Conservation (phyloP, 768 basidiomycete genomes). For the Pleurotus ostreatus region DNA sequence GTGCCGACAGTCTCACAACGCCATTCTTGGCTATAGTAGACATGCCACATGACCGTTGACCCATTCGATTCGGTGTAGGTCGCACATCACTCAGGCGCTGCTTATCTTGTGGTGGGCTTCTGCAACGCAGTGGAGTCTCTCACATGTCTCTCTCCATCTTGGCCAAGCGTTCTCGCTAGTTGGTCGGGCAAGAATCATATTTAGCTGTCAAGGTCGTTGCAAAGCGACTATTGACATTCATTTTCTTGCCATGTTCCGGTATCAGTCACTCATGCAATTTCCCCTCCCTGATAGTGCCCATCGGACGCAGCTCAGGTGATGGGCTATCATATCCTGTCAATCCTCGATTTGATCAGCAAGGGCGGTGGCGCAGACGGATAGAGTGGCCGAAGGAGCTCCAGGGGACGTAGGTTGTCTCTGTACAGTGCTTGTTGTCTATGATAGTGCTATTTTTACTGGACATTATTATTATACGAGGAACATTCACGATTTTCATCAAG, state of each 20-base stretch:
- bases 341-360: slow-evolving; percentile 68
- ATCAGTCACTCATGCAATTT: slow-evolving; percentile 7
- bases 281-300: slow-evolving; percentile 44
- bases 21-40: no score
- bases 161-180: no score
- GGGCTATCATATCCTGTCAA: slow-evolving; percentile 66
- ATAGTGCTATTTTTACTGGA: neutral
- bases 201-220: no score
- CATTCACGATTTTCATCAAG: no score
- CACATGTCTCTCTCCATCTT: neutral
- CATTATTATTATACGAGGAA: no score
- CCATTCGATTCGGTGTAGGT: no score
- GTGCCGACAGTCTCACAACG: no score
- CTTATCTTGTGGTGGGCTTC: no score
- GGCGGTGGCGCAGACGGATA: slow-evolving; percentile 57
- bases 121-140: neutral
- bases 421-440: neutral
- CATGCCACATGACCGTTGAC: no score
- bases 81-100: no score
- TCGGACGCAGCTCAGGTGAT: slow-evolving; percentile 44
- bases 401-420: slow-evolving; percentile 27
- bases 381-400: slow-evolving; percentile 71
- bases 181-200: no score
- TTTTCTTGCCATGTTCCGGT: neutral
- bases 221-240: neutral